phyloP scores from a whole-genome alignment of 176 grass and related monocot genomes.

The Melocanna baccifera region DNA sequence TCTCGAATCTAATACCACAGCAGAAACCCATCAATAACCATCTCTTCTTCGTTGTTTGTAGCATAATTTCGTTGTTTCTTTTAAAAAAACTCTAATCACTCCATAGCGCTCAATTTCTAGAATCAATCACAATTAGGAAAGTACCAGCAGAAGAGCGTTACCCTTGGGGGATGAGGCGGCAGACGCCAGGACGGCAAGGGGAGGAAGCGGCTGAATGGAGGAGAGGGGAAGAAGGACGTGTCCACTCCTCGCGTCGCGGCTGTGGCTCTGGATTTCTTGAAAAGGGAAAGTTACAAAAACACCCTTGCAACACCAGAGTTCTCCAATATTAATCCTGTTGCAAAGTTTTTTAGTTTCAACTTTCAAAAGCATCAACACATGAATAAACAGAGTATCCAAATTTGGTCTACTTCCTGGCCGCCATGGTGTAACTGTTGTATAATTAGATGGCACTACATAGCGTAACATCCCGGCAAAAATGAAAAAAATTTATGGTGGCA shows the following conservation, averaged over 20 bases:
- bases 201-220: not conserved
- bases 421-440: too few relatives aligned
- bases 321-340: too few relatives aligned
- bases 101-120: not conserved
- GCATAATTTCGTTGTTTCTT: not conserved
- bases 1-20: conserved; percentile 35
- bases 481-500: too few relatives aligned
- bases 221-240: conserved; percentile 16
- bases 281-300: not conserved
- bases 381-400: too few relatives aligned
- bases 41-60: not conserved
- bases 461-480: too few relatives aligned
- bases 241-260: too few relatives aligned
- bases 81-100: too few relatives aligned
- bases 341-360: too few relatives aligned
- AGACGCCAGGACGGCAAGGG: conserved; percentile 11
- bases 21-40: not conserved
- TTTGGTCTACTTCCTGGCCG: too few relatives aligned
- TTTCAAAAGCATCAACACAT: too few relatives aligned
- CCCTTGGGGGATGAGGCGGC: conserved; percentile 1
- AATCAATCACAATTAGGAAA: not conserved
- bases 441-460: too few relatives aligned
- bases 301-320: not conserved
- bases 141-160: not conserved
- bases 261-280: not conserved